These are phyloP conservation scores for Thraustotheca clavata DNA, from an alignment of 352 stramenopile species.

Conservation along the genomic window DNA sequence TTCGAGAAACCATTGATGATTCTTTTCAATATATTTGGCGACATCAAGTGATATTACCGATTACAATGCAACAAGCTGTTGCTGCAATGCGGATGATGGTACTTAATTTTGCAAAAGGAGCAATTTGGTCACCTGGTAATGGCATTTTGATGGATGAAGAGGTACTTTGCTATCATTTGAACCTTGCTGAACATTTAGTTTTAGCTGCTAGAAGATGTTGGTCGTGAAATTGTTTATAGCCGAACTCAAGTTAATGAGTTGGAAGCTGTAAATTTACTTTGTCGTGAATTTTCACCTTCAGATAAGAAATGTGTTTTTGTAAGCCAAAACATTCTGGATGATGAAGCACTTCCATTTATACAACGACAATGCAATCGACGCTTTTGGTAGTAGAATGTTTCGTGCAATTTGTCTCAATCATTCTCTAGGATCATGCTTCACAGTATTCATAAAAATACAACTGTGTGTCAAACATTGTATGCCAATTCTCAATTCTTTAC, in stretches of 20 bases:
- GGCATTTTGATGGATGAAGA: neutral
- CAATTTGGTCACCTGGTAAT: slow-evolving; percentile 1
- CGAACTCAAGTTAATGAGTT: slow-evolving; percentile 1
- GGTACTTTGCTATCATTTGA: neutral
- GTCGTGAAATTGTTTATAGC: neutral
- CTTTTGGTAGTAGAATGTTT: slow-evolving; percentile 7
- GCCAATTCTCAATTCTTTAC: slow-evolving; percentile 12
- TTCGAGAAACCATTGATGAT: neutral
- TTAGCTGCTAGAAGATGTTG: neutral
- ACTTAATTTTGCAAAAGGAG: neutral
- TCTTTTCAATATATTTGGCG: slow-evolving; percentile 15
- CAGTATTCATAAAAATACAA: neutral
- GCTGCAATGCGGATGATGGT: neutral
- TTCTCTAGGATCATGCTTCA: slow-evolving; percentile 1
- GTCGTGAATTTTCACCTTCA: neutral
- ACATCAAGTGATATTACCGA: slow-evolving; percentile 2
- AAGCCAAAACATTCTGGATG: slow-evolving; percentile 18
- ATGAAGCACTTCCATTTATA: slow-evolving; percentile 4
- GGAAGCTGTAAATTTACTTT: slow-evolving; percentile 13
- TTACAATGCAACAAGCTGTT: neutral
- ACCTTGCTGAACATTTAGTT: neutral
- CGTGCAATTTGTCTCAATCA: neutral
- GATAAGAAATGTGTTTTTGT: slow-evolving; percentile 7
- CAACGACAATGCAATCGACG: slow-evolving; percentile 11
- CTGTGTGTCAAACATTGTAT: slow-evolving; percentile 11